Evolutionary conservation across 495 filamentous ascomycete species (phyloP).

Genomic region (Penicillium turbatum): DNA sequence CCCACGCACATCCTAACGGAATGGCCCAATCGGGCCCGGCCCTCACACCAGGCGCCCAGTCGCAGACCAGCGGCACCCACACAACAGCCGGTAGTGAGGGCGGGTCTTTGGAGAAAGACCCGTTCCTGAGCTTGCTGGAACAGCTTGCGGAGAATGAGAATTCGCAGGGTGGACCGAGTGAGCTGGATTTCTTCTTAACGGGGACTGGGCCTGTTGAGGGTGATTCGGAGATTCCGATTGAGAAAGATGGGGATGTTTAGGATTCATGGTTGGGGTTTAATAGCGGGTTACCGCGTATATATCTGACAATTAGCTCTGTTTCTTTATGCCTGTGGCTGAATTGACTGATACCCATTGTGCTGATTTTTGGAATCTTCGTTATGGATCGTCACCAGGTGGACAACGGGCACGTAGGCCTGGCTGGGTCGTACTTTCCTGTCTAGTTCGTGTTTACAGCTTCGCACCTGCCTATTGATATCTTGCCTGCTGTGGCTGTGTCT

Average conservation of each 20-base stretch:
- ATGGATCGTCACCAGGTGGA: too few relatives aligned
- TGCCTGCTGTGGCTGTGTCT: too few relatives aligned
- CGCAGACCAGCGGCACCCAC: conserved; percentile 35
- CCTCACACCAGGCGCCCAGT: conserved; percentile 36
- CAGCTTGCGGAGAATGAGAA: conserved; percentile 76
- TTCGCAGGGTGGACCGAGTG: conserved; percentile 56
- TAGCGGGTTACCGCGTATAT: not conserved
- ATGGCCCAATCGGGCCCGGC: conserved; percentile 9
- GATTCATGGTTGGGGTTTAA: not conserved
- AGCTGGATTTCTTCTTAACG: conserved; percentile 66
- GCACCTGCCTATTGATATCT: too few relatives aligned
- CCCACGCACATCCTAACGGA: conserved; percentile 9
- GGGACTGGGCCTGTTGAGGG: conserved; percentile 27
- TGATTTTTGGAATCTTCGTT: too few relatives aligned
- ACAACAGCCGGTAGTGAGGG: conserved; percentile 25
- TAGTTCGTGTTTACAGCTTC: too few relatives aligned
- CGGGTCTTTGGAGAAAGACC: conserved; percentile 60
- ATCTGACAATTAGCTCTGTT: not conserved
- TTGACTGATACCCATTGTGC: conserved; percentile 5
- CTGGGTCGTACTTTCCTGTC: too few relatives aligned
- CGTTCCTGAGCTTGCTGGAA: conserved; percentile 72
- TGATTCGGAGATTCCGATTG: conserved; percentile 7
- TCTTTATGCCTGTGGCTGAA: not conserved
- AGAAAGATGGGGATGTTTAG: not conserved
- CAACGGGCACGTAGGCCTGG: too few relatives aligned